Evolutionary conservation across 2,329 filamentous ascomycete genomes (phyloP), one percentile per base, ranked within the genome.

Genomic region (Dactylellina leptospora): DNA sequence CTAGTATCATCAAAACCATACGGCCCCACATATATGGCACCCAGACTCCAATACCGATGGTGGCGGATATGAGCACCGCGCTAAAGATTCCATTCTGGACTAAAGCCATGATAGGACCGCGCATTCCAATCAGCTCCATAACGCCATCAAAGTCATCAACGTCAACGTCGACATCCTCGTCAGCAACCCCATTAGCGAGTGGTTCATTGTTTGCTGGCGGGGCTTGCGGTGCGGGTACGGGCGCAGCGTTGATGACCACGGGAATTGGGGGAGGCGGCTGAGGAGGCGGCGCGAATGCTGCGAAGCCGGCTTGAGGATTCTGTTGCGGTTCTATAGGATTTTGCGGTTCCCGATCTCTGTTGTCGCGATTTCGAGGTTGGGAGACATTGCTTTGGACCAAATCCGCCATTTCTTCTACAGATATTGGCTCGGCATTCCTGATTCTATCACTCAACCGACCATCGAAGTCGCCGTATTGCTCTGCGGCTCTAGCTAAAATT

Each of bases 71-170:
- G 25, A 99, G 84, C 47, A 97, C 89, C 5, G 90, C 89, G 78
- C 93, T 96, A 80, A 99, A 99, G 13, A 97, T 88, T 61, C 91
- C 92, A 76, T 99, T 99, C 78, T 99, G 95, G 75, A 97, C 87
- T 4, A 99, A 85, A 1, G 92, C 92, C 11, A 90, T 89, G 2
- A 99, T 84, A 0, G 95, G 95, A 0, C 95, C 95, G 77, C 96
- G 91, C 90, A 99, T 96, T 36, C 95, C 95, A 69, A 99, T 90
- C 13, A 99, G 86, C 79, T 99, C 95, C 83, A 99, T 88, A 56
- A 99, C 91, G 0, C 95, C 95, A 78, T 99, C 95, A 13, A 99
- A 87, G 78, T 99, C 95, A 80, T 99, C 95, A 8, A 90, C 90
- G 75, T 97, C 90, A 44, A 84, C 83, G 13, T 82, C 79, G n/a